A percentile compares a stretch with the other conserved stretches of the same genome.
These are phyloP conservation scores for Basidiobolus meristosporus DNA, from an alignment of 371 early-diverging fungal species.

Conservation along the genomic window DNA sequence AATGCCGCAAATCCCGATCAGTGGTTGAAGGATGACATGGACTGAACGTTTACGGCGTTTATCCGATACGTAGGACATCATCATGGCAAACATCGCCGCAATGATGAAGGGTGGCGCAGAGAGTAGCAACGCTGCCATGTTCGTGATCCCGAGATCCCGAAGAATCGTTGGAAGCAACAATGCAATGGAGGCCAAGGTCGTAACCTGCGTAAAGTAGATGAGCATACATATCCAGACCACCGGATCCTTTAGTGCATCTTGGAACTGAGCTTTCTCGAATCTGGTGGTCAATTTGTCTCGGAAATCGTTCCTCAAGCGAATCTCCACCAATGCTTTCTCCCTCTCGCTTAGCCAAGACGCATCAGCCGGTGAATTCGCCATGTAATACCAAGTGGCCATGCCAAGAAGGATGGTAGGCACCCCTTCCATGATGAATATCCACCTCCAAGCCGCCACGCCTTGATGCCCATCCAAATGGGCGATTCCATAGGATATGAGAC, in stretches of 20 bases:
- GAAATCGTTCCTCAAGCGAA: background rate
- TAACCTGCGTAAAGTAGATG: constrained; percentile 25
- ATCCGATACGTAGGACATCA: constrained; percentile 40
- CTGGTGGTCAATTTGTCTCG: constrained; percentile 5
- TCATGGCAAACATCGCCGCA: constrained; percentile 29
- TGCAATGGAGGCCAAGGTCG: constrained; percentile 30
- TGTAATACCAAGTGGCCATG: background rate
- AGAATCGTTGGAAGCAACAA: constrained; percentile 48
- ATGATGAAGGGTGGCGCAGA: constrained; percentile 17
- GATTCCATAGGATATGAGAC: constrained; percentile 27
- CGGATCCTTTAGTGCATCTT: constrained; percentile 21
- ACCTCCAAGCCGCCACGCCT: constrained; percentile 27
- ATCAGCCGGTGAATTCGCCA: background rate
- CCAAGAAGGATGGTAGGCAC: constrained; percentile 1
- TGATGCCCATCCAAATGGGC: constrained; percentile 25
- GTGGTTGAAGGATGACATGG: constrained; percentile 33
- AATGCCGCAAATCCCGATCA: constrained; percentile 39
- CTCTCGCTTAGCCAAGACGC: background rate
- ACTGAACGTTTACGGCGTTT: constrained; percentile 31
- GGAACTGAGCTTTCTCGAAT: constrained; percentile 25
- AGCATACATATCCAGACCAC: constrained; percentile 20
- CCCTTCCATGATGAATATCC: constrained; percentile 8
- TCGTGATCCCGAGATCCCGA: constrained; percentile 8
- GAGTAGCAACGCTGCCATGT: constrained; percentile 22
- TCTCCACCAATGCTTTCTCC: background rate